Conservation (phyloP, 2,329 filamentous ascomycete genomes). For the Thielaviopsis punctulata region DNA sequence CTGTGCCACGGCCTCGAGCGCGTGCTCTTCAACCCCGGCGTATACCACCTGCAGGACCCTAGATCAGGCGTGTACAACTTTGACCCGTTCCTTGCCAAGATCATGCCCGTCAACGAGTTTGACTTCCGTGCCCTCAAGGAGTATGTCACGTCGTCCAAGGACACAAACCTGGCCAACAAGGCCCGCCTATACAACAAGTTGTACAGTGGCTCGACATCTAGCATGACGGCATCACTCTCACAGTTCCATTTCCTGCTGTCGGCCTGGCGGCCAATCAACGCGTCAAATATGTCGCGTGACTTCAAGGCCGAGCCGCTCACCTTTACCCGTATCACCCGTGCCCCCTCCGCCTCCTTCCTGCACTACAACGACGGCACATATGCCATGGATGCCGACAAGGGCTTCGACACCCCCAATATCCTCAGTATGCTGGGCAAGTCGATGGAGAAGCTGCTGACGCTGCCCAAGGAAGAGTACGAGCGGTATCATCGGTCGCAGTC, state of each 20-base stretch:
- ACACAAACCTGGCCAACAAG: constrained; percentile 51
- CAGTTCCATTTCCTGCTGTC: constrained; percentile 93
- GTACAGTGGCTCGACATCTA: constrained; percentile 90
- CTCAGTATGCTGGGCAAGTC: constrained; percentile 87
- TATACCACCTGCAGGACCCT: constrained; percentile 81
- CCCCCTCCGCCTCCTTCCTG: constrained; percentile 66
- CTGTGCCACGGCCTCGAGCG: constrained; percentile 64
- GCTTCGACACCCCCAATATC: constrained; percentile 70
- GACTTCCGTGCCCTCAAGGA: constrained; percentile 73
- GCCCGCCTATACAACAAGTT: constrained; percentile 52
- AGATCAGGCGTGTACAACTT: constrained; percentile 88
- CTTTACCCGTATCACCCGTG: constrained; percentile 56
- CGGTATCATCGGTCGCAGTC: constrained; percentile 56
- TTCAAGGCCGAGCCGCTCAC: constrained; percentile 44
- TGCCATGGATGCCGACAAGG: constrained; percentile 90
- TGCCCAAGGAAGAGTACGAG: constrained; percentile 69
- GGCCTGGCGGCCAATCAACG: constrained; percentile 57
- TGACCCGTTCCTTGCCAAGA: constrained; percentile 78
- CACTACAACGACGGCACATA: constrained; percentile 72
- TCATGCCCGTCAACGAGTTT: constrained; percentile 88
- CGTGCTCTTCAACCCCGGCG: constrained; percentile 88
- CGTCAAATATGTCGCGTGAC: constrained; percentile 45
- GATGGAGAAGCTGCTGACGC: constrained; percentile 86
- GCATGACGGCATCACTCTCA: constrained; percentile 72
- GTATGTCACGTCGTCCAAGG: constrained; percentile 85